Percentiles rank a stretch among this genome's conserved stretches.
phyloP scores from a whole-genome alignment of 306 rosid genomes.

The Quercus glauca region DNA sequence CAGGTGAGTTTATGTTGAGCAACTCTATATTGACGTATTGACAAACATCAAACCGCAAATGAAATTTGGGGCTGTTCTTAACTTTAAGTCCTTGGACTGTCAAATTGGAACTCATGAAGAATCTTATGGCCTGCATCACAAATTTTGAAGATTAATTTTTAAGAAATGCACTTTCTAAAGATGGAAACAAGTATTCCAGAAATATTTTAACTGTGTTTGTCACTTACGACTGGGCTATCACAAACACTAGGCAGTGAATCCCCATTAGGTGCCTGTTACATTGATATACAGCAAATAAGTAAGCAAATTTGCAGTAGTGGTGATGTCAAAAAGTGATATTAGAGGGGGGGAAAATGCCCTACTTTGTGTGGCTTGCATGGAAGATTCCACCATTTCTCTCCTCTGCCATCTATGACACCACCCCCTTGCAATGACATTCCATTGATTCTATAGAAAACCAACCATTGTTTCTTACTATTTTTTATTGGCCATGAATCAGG shows the following conservation, averaged over 20 bases:
- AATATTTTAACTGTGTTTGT: not conserved
- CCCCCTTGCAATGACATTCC: conserved; percentile 45
- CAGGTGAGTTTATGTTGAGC: conserved; percentile 40
- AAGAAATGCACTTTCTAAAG: not conserved
- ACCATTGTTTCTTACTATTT: conserved; percentile 43
- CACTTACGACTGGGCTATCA: conserved; percentile 64
- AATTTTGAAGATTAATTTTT: not conserved
- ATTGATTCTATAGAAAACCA: conserved; percentile 54
- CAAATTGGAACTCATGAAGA: conserved; percentile 44
- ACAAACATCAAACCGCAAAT: conserved; percentile 42
- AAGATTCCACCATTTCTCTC: conserved; percentile 74
- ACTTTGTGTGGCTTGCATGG: conserved; percentile 62
- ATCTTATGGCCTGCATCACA: conserved; percentile 41
- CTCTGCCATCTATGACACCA: conserved; percentile 63
- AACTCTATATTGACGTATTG: conserved; percentile 37
- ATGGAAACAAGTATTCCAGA: not conserved
- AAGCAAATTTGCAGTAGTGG: not conserved
- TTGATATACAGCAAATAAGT: not conserved
- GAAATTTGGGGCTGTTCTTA: conserved; percentile 49
- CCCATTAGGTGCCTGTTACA: conserved; percentile 42
- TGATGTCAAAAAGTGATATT: not conserved
- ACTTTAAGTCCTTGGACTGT: conserved; percentile 36
- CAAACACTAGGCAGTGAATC: conserved; percentile 34
- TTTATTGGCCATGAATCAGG: conserved; percentile 54
- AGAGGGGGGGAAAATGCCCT: not conserved